These are phyloP conservation scores for Diaporthe citrichinensis DNA, from an alignment of 2,329 filamentous ascomycete genomes.

Conservation along the genomic window DNA sequence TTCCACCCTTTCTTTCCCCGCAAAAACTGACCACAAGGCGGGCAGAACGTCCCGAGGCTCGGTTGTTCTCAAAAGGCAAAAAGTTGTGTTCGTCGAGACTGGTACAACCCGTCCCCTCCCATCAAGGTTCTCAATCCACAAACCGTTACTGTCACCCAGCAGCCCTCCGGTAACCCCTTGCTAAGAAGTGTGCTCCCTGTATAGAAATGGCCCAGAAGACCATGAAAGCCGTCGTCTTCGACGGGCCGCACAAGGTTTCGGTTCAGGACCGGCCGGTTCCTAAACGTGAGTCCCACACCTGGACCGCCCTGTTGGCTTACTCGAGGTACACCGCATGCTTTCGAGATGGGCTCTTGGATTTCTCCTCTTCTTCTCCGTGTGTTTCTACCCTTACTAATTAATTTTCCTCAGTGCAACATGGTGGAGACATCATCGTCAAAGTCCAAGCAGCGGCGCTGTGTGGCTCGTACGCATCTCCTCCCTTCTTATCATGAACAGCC, in stretches of 20 bases:
- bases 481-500: conserved; percentile 20
- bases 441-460: conserved; percentile 88
- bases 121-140: conserved; percentile 2
- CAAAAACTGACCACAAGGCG: conserved; percentile 3
- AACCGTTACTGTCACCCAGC: not conserved
- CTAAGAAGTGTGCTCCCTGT: not conserved
- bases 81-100: not conserved
- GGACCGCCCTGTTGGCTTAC: not conserved
- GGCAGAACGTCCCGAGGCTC: conserved; percentile 4
- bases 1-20: conserved; percentile 15
- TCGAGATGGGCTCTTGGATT: not conserved
- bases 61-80: not conserved
- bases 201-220: conserved; percentile 58
- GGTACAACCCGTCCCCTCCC: not conserved
- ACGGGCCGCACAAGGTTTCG: conserved; percentile 80
- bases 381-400: conserved; percentile 45
- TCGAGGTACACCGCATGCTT: not conserved
- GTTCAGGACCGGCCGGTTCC: conserved; percentile 87
- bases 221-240: conserved; percentile 93
- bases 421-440: conserved; percentile 85
- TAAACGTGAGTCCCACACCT: conserved; percentile 58
- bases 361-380: not conserved
- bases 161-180: not conserved
- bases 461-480: conserved; percentile 75
- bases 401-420: conserved; percentile 69